phyloP scores from a whole-genome alignment of 805 yeast species.

The Suhomyces prunicola region DNA sequence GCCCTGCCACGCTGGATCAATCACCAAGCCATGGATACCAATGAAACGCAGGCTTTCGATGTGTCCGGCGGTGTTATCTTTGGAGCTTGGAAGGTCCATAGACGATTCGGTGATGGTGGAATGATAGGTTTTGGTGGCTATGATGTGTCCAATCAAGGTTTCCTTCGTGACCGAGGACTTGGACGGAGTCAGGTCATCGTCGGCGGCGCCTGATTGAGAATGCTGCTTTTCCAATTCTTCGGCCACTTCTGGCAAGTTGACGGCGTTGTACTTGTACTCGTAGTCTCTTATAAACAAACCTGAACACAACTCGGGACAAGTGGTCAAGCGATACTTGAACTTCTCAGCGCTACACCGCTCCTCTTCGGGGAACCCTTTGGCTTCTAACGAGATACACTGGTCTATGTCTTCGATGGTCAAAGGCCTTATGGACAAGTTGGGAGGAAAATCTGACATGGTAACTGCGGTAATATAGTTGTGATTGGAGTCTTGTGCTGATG shows the following conservation, averaged over 20 bases:
- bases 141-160: conserved; percentile 72
- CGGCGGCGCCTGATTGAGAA: conserved; percentile 13
- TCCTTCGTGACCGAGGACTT: conserved; percentile 54
- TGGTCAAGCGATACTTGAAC: conserved; percentile 62
- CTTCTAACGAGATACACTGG: conserved; percentile 60
- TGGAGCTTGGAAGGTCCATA: conserved; percentile 56
- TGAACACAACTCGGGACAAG: conserved; percentile 86
- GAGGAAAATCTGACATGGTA: conserved; percentile 44
- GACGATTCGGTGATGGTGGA: conserved; percentile 51
- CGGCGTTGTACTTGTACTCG: conserved; percentile 41
- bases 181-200: conserved; percentile 39
- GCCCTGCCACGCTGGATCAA: conserved; percentile 76
- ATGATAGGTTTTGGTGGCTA: conserved; percentile 67
- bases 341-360: conserved; percentile 71
- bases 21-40: conserved; percentile 79
- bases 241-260: conserved; percentile 41
- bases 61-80: conserved; percentile 52
- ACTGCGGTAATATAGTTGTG: background rate
- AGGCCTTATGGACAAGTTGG: conserved; percentile 59
- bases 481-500: background rate
- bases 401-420: conserved; percentile 70
- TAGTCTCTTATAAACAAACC: conserved; percentile 82
- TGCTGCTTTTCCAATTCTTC: conserved; percentile 28
- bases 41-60: conserved; percentile 68
- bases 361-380: conserved; percentile 60